phyloP scores from a whole-genome alignment of 2,329 filamentous ascomycete genomes.

The Lasiodiplodia gonubiensis region DNA sequence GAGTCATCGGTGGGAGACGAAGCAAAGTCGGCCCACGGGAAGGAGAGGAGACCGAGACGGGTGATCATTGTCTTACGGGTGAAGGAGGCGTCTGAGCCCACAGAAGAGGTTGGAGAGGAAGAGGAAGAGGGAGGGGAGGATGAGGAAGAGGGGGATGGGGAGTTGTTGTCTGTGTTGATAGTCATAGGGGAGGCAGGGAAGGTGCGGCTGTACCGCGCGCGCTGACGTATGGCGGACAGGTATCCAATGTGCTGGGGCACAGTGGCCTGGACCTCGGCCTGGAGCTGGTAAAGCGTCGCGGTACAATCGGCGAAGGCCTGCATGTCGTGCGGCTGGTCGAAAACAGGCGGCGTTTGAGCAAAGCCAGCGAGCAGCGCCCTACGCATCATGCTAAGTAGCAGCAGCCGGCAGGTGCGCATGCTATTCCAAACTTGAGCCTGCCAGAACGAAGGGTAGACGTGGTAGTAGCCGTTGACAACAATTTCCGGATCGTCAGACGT shows the following conservation, averaged over 20 bases:
- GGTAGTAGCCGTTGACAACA: conserved; percentile 36
- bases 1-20: not conserved
- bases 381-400: conserved; percentile 36
- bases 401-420: conserved; percentile 35
- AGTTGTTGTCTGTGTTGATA: not conserved
- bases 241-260: conserved; percentile 44
- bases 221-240: conserved; percentile 33
- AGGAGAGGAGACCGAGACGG: conserved; percentile 31
- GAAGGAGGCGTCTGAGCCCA: not conserved
- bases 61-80: not conserved
- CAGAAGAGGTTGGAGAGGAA: conserved; percentile 33
- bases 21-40: conserved; percentile 17
- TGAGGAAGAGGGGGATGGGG: not conserved
- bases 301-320: conserved; percentile 36
- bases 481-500: conserved; percentile 29
- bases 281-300: conserved; percentile 35
- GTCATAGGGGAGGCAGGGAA: not conserved
- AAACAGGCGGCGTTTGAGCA: conserved; percentile 36
- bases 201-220: not conserved
- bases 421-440: conserved; percentile 42
- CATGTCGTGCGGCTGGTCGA: conserved; percentile 33
- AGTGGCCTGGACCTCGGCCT: conserved; percentile 43
- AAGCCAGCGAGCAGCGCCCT: conserved; percentile 36
- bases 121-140: conserved; percentile 30
- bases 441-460: conserved; percentile 41